These are phyloP conservation scores for Rhexocercosporidium sp. DNA, from an alignment of 2,329 filamentous ascomycete genomes.

Conservation along the genomic window DNA sequence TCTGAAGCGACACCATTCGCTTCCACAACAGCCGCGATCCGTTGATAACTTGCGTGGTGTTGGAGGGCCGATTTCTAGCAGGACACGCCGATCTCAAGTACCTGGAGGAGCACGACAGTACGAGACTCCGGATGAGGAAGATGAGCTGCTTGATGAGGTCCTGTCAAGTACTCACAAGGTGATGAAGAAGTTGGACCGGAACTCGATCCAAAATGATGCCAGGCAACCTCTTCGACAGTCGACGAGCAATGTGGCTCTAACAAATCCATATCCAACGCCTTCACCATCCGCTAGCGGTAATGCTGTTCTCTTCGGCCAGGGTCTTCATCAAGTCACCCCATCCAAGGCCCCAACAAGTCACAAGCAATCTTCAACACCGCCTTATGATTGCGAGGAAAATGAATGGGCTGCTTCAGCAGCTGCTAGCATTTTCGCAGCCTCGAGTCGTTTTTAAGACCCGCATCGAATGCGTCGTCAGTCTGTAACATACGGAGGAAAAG, in stretches of 20 bases:
- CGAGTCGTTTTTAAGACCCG: slow-evolving; percentile 60
- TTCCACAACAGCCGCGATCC: slow-evolving; percentile 62
- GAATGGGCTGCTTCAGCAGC: slow-evolving; percentile 88
- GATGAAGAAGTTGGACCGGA: slow-evolving; percentile 69
- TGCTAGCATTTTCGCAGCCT: slow-evolving; percentile 78
- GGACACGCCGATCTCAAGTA: slow-evolving; percentile 80
- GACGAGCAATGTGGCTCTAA: slow-evolving; percentile 64
- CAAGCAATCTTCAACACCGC: slow-evolving; percentile 91
- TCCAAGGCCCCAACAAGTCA: slow-evolving; percentile 51
- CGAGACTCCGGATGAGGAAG: slow-evolving; percentile 94
- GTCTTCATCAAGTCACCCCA: slow-evolving; percentile 56
- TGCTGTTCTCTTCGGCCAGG: slow-evolving; percentile 69
- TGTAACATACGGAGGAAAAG: slow-evolving; percentile 42
- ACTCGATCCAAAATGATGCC: slow-evolving; percentile 46
- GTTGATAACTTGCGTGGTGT: slow-evolving; percentile 63
- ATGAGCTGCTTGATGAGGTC: slow-evolving; percentile 91
- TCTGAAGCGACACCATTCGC: slow-evolving; percentile 69
- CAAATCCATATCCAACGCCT: slow-evolving; percentile 68
- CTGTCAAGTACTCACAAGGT: slow-evolving; percentile 78
- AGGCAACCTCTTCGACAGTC: slow-evolving; percentile 63
- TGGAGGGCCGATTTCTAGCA: slow-evolving; percentile 71
- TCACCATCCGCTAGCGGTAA: slow-evolving; percentile 85
- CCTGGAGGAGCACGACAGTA: slow-evolving; percentile 80
- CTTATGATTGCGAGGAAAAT: slow-evolving; percentile 91
- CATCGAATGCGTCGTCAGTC: slow-evolving; percentile 28